phyloP scores from a whole-genome alignment of 176 grass and related monocot species.

The Triticum monococcum region DNA sequence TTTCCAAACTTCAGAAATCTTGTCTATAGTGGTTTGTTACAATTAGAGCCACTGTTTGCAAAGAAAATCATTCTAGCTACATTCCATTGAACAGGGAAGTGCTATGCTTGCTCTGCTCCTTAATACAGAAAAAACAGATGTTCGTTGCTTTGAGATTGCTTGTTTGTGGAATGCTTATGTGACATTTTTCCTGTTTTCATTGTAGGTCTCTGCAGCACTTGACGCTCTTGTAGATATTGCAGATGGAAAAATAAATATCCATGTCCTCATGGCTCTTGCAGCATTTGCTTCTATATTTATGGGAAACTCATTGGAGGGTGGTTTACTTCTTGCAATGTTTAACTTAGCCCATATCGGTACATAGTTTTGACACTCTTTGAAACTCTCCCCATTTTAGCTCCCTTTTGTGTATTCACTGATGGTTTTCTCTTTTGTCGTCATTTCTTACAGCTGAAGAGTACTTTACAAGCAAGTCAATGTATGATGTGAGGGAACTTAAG shows the following conservation, averaged over 20 bases:
- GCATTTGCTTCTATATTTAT: conserved; percentile 98
- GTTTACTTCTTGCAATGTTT: conserved; percentile 99
- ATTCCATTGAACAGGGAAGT: neutral
- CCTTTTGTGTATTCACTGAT: conserved; percentile 1
- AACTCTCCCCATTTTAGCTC: neutral
- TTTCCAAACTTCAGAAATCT: neutral
- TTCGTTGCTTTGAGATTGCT: neutral
- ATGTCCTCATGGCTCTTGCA: conserved; percentile 97
- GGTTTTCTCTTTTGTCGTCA: neutral
- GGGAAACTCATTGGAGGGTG: conserved; percentile 96
- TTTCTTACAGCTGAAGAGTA: conserved; percentile 84
- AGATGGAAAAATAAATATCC: conserved; percentile 91
- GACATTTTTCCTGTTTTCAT: conserved; percentile 23
- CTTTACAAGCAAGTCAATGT: conserved; percentile 90
- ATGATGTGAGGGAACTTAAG: conserved; percentile 94
- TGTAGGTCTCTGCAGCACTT: conserved; percentile 86
- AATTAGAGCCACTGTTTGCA: neutral
- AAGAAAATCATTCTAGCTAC: neutral
- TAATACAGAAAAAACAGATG: neutral
- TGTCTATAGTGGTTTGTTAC: neutral
- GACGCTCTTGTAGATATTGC: conserved; percentile 93
- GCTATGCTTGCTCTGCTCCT: neutral
- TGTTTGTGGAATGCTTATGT: conserved; percentile 3
- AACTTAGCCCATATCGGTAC: conserved; percentile 97
- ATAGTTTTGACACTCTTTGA: conserved; percentile 2